These are phyloP conservation scores for Polyplosphaeria fusca DNA, from an alignment of 495 filamentous ascomycete species.

Conservation along the genomic window DNA sequence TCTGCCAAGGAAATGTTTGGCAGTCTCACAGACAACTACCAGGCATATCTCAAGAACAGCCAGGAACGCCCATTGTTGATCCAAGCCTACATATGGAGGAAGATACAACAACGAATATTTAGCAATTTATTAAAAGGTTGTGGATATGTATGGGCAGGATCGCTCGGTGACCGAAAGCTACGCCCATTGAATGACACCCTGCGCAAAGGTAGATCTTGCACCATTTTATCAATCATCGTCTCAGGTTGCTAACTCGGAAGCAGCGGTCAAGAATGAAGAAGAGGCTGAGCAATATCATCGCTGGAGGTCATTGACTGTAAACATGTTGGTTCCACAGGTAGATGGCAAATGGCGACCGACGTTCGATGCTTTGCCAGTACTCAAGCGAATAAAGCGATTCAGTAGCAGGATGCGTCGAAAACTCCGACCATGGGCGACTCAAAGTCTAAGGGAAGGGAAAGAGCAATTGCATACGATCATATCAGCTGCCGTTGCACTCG, in stretches of 20 bases:
- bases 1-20: constrained; percentile 28
- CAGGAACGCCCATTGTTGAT: constrained; percentile 26
- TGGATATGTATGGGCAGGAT: constrained; percentile 33
- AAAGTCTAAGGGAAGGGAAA: constrained; percentile 20
- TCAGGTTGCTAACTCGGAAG: background rate
- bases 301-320: constrained; percentile 29
- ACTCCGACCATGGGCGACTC: constrained; percentile 28
- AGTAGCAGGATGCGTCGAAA: constrained; percentile 16
- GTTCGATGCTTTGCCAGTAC: constrained; percentile 27
- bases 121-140: constrained; percentile 20
- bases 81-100: constrained; percentile 30
- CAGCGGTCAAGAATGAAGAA: constrained; percentile 32
- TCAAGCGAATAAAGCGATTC: constrained; percentile 27
- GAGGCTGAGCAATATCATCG: constrained; percentile 29
- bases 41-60: constrained; percentile 25
- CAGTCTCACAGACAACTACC: constrained; percentile 28
- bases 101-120: constrained; percentile 27
- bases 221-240: too few species aligned
- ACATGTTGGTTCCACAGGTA: constrained; percentile 31
- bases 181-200: constrained; percentile 31
- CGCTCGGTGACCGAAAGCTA: constrained; percentile 30
- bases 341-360: constrained; percentile 32
- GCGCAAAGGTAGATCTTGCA: constrained; percentile 25
- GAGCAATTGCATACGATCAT: constrained; percentile 29
- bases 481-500: constrained; percentile 32